A percentile compares a stretch with the other conserved stretches of the same genome.
These are phyloP conservation scores for Kluyveromyces sp. DNA, from an alignment of 1,139 yeast genomes.

Conservation along the genomic window DNA sequence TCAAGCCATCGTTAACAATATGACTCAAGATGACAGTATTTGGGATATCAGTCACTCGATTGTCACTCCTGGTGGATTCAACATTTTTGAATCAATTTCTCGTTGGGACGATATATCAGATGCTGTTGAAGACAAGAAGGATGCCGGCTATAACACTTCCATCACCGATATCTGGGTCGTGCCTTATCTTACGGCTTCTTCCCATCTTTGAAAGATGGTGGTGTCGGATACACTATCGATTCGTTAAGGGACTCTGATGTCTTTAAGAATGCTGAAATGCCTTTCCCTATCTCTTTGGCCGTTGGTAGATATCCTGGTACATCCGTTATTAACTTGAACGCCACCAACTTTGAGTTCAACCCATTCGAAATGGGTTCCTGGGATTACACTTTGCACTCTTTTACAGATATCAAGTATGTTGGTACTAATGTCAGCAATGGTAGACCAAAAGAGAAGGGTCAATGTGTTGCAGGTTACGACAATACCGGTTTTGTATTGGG, in stretches of 20 bases:
- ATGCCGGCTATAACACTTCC: slow-evolving; percentile 48
- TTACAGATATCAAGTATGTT: slow-evolving; percentile 44
- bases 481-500: slow-evolving; percentile 69
- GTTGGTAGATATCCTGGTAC: slow-evolving; percentile 30
- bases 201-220: slow-evolving; percentile 40
- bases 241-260: slow-evolving; percentile 30
- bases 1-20: slow-evolving; percentile 31
- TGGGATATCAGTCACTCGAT: slow-evolving; percentile 18
- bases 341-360: slow-evolving; percentile 43
- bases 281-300: slow-evolving; percentile 38
- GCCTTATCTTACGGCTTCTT: slow-evolving; percentile 39
- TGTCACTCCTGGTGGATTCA: slow-evolving; percentile 19
- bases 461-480: slow-evolving; percentile 55
- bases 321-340: slow-evolving; percentile 24
- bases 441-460: slow-evolving; percentile 37
- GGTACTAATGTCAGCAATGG: slow-evolving; percentile 43
- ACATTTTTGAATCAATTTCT: slow-evolving; percentile 33
- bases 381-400: slow-evolving; percentile 45
- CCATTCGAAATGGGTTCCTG: slow-evolving; percentile 70
- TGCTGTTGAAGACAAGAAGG: slow-evolving; percentile 44
- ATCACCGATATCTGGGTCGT: slow-evolving; percentile 62
- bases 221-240: slow-evolving; percentile 61
- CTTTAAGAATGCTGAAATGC: slow-evolving; percentile 33
- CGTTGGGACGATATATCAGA: slow-evolving; percentile 45
- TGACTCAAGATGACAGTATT: slow-evolving; percentile 27